A percentile compares a stretch with the other conserved stretches of the same genome.
These are phyloP conservation scores for Debaryomycetaceae sp. DNA, from an alignment of 1,139 yeast species.

Conservation along the genomic window DNA sequence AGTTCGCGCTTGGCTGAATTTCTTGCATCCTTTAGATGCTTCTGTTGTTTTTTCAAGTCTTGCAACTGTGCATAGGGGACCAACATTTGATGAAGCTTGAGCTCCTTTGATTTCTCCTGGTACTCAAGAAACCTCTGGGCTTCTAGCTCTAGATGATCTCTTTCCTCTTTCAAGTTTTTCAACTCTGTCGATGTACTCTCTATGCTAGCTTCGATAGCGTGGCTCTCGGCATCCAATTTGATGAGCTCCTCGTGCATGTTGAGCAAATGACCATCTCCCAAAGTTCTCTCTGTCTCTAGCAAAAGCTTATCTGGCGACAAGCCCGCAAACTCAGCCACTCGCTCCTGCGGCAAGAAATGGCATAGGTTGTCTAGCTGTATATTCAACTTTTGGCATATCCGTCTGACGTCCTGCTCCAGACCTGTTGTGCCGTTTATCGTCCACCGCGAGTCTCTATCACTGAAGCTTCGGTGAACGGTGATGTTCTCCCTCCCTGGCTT, in stretches of 20 bases:
- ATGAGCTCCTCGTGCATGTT: constrained; percentile 58
- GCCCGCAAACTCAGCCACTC: constrained; percentile 90
- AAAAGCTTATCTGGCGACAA: constrained; percentile 73
- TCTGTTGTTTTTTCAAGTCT: constrained; percentile 46
- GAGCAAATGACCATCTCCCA: constrained; percentile 60
- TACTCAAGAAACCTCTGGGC: constrained; percentile 38
- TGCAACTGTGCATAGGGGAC: constrained; percentile 62
- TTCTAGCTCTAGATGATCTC: constrained; percentile 30
- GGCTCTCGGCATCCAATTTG: constrained; percentile 42
- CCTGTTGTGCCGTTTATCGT: constrained; percentile 43
- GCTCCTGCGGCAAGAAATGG: constrained; percentile 92
- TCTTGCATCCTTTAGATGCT: constrained; percentile 37
- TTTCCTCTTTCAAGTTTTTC: constrained; percentile 27
- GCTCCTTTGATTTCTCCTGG: constrained; percentile 38
- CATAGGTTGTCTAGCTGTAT: constrained; percentile 90
- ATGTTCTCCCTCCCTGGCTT: constrained; percentile 21
- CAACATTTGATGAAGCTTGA: constrained; percentile 47
- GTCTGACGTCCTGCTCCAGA: constrained; percentile 45
- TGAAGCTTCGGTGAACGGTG: constrained; percentile 36
- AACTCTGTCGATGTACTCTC: constrained; percentile 27
- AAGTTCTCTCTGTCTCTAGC: constrained; percentile 76
- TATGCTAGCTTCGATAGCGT: constrained; percentile 22
- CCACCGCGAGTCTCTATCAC: constrained; percentile 58
- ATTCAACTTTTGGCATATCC: constrained; percentile 48
- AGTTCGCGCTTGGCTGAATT: constrained; percentile 35